Evolutionary conservation across 2,329 filamentous ascomycete species (phyloP), one percentile per base, ranked within the genome.

Genomic region (Lecanicillium sp.): DNA sequence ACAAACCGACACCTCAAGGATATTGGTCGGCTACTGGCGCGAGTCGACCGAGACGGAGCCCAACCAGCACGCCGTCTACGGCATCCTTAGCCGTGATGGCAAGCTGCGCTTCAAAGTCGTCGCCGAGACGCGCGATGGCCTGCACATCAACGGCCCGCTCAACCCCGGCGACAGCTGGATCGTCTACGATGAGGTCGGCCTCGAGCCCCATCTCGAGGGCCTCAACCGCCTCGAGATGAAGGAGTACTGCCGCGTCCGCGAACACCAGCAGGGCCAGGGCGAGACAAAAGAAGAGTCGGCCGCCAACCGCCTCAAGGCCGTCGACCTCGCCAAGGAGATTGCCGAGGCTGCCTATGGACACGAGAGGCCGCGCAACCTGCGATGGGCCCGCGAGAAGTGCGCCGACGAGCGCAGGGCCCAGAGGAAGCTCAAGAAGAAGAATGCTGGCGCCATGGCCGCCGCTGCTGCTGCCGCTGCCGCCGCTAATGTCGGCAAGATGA

Each of bases 11-110:
- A 25, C 22, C 22, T 25, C 39, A 37, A 33, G 39, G 33, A 41
- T 41, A 29, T 34, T 41, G 34, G 39, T 41, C 10, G 39, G 39
- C 30, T 37, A 41, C 37, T 41, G 39, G 39, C 39, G 36, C 34
- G 36, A 41, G 29, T 41, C 39, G 4, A 33, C 19, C 12, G 39
- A 41, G 30, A 29, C 34, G 17, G 39, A 37, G n/a, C 39, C 39
- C 30, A 29, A 41, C 39, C 39, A 41, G 37, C 39, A 41, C 39
- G 39, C 39, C 25, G 39, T 41, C 25, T 41, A 37, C 15, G 39
- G 39, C 35, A 41, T 41, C 22, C 35, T 41, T 10, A 41, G 39
- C 39, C 35, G 39, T 11, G 39, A 37, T 25, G 39, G 34, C 39
- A 41, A 37, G 30, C 39, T 37, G 22, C 39, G 34, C 30, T 41